These are phyloP conservation scores for Diaporthe caulivora DNA, from an alignment of 2,329 filamentous ascomycete genomes.

Conservation along the genomic window DNA sequence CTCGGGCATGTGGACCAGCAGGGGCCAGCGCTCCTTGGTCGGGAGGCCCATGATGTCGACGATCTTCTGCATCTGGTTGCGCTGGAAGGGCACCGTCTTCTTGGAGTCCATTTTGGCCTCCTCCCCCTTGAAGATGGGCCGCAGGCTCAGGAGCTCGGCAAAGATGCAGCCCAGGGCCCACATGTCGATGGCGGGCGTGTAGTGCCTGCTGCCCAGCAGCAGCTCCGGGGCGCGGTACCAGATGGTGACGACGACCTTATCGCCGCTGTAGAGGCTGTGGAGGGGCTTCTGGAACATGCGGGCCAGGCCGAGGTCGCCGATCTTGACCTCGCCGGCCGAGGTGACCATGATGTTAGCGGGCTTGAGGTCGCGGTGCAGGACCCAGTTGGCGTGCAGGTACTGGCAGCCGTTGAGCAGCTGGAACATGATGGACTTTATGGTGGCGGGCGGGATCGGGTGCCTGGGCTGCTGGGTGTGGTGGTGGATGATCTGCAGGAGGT, in stretches of 20 bases:
- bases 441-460: conserved; percentile 87
- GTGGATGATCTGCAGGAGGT: conserved; percentile 97
- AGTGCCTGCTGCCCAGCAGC: conserved; percentile 91
- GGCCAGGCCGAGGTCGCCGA: conserved; percentile 93
- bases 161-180: conserved; percentile 99
- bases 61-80: conserved; percentile 99
- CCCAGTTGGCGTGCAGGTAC: conserved; percentile 97
- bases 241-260: conserved; percentile 98
- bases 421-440: conserved; percentile 94
- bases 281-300: conserved; percentile 94
- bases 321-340: conserved; percentile 88
- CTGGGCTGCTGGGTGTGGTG: conserved; percentile 92
- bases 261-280: conserved; percentile 90
- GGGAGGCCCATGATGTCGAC: conserved; percentile 96
- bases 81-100: conserved; percentile 96
- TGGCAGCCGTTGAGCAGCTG: conserved; percentile 95
- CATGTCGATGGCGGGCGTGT: conserved; percentile 95
- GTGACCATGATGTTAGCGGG: conserved; percentile 95
- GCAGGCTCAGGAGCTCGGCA: conserved; percentile 88
- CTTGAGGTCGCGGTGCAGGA: conserved; percentile 92
- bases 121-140: conserved; percentile 98
- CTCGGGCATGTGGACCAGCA: conserved; percentile 88
- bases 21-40: conserved; percentile 88
- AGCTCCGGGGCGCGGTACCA: conserved; percentile 98
- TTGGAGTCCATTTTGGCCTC: conserved; percentile 99